Base-by-base conservation (phyloP, 352 stramenopile species). In the Pythium volutum region DNA sequence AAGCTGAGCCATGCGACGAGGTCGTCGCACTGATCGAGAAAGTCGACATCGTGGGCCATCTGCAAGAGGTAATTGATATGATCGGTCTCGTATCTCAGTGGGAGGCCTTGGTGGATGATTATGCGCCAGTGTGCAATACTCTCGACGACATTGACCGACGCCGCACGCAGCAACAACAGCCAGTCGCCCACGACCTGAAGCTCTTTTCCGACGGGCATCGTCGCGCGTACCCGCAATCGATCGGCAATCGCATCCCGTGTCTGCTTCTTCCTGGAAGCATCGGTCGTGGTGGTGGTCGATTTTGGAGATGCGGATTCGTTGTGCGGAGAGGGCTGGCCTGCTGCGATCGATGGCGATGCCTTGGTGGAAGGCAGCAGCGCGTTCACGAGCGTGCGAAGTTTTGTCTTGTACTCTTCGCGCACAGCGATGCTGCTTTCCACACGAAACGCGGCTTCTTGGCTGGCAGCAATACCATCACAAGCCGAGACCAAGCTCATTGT, bases 81-180 rank as follows among this genome's bases (percentile, higher is more conserved):
- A 1, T 77, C 47, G 31, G 75, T 46, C 9, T 83, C 53, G 42
- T 73, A 89, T 2, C 75, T 71, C 20, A 68, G 51, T 16, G 76
- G 72, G 8, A 59, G 62, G 1, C 58, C 59, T 5, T 74, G 55
- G 25, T 89, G 75, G 7, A 81, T 63, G 31, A 71, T 41, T 20
- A 56, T 20, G 8, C 79, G 61, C 79, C 77, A 89, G 0, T 48
- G 41, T 10, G 74, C 47, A 12, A 89, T 65, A 50, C 63, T 70
- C 45, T 86, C 77, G 4, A 89, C 74, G 0, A 89, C 79, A 48
- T 77, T 76, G 45, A 87, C 75, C 0, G 79, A 87, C 57, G 77
- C 74, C 14, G 70, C 70, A 20, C 79, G 79, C 42, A 75, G 58
- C 6, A 87, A 36, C 15, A 89, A 58, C 18, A 89, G 59, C 59